phyloP scores from a whole-genome alignment of 139 green algal species.

The Trebouxia sp. region DNA sequence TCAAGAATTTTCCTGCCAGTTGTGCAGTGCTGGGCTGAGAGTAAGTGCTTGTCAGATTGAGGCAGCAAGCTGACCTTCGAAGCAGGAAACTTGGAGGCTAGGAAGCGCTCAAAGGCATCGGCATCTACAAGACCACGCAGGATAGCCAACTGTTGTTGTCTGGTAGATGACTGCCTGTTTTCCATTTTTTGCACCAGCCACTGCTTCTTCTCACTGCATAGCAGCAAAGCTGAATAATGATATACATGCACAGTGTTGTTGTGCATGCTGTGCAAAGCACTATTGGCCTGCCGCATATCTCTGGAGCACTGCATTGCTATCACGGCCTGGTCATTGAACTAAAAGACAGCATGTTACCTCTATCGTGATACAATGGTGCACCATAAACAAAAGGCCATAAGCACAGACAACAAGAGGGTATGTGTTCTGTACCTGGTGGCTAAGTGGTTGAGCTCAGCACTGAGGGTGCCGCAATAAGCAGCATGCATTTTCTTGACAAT shows the following conservation, averaged over 20 bases:
- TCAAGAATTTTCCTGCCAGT: background rate
- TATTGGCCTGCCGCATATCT: background rate
- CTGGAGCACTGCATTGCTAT: background rate
- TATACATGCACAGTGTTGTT: background rate
- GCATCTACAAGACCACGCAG: constrained; percentile 39
- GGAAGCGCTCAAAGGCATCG: constrained; percentile 61
- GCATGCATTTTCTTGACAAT: constrained; percentile 41
- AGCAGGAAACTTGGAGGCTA: constrained; percentile 59
- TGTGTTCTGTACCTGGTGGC: background rate
- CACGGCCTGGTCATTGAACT: background rate
- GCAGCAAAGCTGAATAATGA: background rate
- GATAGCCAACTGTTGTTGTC: background rate
- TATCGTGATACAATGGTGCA: background rate
- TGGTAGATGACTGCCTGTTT: background rate
- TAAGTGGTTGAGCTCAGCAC: constrained; percentile 54
- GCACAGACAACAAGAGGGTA: too few species aligned
- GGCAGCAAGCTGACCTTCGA: constrained; percentile 61
- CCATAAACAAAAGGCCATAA: too few species aligned
- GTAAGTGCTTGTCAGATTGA: background rate
- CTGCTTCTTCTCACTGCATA: constrained; percentile 33
- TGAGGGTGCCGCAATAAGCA: constrained; percentile 58
- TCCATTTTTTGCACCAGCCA: constrained; percentile 40
- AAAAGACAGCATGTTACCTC: background rate
- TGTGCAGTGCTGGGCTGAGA: background rate
- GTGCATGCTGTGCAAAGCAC: background rate